Conservation (phyloP, 306 rosid species). For the Carpinus fangiana region DNA sequence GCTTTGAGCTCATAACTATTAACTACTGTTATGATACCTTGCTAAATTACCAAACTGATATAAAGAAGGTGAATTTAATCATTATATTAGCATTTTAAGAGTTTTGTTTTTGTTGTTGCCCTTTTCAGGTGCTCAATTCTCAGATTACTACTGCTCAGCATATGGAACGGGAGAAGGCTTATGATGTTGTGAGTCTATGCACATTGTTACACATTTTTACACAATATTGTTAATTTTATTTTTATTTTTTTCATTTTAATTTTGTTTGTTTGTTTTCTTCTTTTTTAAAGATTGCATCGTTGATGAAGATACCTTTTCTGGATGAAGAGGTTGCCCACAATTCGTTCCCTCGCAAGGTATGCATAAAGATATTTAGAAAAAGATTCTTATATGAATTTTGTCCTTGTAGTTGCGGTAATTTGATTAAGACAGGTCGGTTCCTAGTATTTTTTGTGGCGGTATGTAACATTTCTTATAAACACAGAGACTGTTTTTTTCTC, state of each 20-base stretch:
- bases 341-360: conserved; percentile 87
- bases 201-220: conserved; percentile 10
- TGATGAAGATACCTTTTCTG: conserved; percentile 80
- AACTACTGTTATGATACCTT: too few species aligned
- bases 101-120: conserved; percentile 13
- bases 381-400: conserved; percentile 19
- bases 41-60: too few species aligned
- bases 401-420: background rate
- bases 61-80: too few species aligned
- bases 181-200: conserved; percentile 66
- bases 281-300: conserved; percentile 55
- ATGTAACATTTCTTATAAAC: background rate
- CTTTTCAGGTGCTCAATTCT: conserved; percentile 70
- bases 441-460: background rate
- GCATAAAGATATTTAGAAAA: conserved; percentile 19
- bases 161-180: conserved; percentile 84
- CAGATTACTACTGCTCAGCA: conserved; percentile 68
- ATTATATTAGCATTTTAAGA: too few species aligned
- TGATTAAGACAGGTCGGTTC: background rate
- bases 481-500: background rate
- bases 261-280: background rate
- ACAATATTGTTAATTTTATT: background rate
- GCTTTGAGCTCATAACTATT: too few species aligned
- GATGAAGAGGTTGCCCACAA: conserved; percentile 79
- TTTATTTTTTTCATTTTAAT: background rate